Conservation (phyloP, 2,329 filamentous ascomycete species). For the Cephalotrichum gorgonifer region DNA sequence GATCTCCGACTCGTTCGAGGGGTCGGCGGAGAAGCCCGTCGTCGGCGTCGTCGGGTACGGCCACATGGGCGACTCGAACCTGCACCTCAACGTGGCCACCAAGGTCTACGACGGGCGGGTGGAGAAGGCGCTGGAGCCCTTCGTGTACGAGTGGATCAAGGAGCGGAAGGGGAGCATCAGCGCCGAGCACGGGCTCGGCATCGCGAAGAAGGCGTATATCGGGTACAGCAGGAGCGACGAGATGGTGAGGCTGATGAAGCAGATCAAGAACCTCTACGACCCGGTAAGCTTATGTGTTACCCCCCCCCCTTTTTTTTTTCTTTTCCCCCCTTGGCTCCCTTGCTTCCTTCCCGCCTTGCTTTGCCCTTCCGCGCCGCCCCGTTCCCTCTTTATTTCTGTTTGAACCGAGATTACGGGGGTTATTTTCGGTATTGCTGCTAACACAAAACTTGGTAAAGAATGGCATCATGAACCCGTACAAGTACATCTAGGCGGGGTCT, state of each 20-base stretch:
- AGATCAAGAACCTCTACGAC: constrained; percentile 89
- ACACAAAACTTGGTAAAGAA: no score
- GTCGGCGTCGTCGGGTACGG: constrained; percentile 91
- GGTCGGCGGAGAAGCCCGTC: constrained; percentile 44
- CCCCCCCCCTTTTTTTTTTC: constrained; percentile 2
- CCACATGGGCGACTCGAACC: constrained; percentile 94
- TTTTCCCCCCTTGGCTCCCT: background rate
- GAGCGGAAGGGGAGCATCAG: constrained; percentile 86
- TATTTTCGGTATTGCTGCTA: no score
- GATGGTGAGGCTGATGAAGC: constrained; percentile 85
- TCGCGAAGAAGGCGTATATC: constrained; percentile 94
- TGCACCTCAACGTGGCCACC: constrained; percentile 85
- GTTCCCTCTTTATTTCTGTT: no score
- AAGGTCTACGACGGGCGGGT: constrained; percentile 77
- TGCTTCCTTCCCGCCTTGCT: constrained; percentile 2
- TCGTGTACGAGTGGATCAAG: constrained; percentile 94
- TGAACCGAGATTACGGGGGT: no score
- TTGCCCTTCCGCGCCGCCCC: no score
- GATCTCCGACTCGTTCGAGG: constrained; percentile 49
- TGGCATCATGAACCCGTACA: constrained; percentile 98
- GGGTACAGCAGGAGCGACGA: constrained; percentile 83
- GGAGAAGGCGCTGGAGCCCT: constrained; percentile 82
- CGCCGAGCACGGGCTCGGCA: constrained; percentile 86
- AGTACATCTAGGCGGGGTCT: no score
- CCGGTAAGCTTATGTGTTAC: constrained; percentile 55